Conservation (phyloP, 2,329 filamentous ascomycete species). For the Gaeumannomyces tritici region DNA sequence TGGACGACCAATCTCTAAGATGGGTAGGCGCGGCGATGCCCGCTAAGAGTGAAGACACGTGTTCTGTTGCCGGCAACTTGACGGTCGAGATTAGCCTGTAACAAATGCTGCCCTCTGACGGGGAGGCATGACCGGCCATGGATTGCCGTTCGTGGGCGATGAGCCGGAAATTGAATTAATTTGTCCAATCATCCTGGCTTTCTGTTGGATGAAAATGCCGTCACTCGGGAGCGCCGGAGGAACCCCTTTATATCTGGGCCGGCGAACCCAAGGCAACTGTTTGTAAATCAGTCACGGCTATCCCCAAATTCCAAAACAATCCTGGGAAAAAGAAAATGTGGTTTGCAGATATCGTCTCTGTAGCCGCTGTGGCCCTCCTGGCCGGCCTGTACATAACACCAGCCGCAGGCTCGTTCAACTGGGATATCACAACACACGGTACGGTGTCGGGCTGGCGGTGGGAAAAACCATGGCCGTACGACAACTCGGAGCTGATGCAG, state of each 20-base stretch:
- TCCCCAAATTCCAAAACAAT: too few species aligned
- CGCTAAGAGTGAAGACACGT: background rate
- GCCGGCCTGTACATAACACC: background rate
- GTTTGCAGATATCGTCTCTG: background rate
- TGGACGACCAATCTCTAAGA: too few species aligned
- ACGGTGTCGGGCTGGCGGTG: slow-evolving; percentile 19
- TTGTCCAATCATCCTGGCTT: background rate
- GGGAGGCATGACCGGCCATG: background rate
- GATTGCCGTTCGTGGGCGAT: background rate
- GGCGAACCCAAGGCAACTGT: too few species aligned
- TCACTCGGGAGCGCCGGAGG: too few species aligned
- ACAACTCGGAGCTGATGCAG: slow-evolving; percentile 16
- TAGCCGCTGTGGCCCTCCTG: background rate
- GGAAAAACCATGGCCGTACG: slow-evolving; percentile 19
- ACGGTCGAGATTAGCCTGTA: background rate
- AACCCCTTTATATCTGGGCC: too few species aligned
- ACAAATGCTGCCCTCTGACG: background rate
- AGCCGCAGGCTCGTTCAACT: slow-evolving; percentile 12
- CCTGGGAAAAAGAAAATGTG: background rate
- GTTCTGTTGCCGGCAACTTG: background rate
- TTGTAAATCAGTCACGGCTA: too few species aligned
- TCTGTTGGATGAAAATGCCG: too few species aligned
- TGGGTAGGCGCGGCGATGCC: too few species aligned
- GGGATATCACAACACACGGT: slow-evolving; percentile 17
- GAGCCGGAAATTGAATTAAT: background rate